Base-by-base conservation (phyloP, 345 rosid species). In the Syzygium oleosum region DNA sequence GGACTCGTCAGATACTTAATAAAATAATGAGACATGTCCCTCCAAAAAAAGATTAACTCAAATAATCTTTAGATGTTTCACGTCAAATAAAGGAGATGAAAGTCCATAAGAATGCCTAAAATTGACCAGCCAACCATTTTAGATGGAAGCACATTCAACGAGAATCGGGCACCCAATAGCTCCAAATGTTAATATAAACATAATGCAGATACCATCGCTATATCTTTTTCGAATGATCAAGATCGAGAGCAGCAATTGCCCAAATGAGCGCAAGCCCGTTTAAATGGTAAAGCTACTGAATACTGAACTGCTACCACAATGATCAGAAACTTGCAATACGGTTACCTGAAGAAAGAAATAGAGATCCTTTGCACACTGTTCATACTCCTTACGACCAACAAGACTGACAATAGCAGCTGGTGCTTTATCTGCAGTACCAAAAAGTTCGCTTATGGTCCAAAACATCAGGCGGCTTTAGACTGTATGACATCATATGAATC, bases 331-430 rank as follows among this genome's bases (percentile, higher is more conserved):
- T 34, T 38, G 83, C 83, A 38, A 38, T 34, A 68, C 25, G n/a
- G 21, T 51, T 93, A 96, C 99, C 98, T 98, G 99, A 89, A 98
- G 93, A 90, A 98, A 96, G 92, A 94, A 95, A 91, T 98, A 98
- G 85, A 98, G 94, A 89, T 98, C 99, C 92, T 93, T 95, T 0
- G 96, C 98, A 87, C 95, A 94, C 90, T 97, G 98, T 91, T 95
- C 96, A 84, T 98, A 98, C 91, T 98, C 99, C 92, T 91, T 98
- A 43, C 95, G 95, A 84, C 99, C 99, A 61, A 98, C 96, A 85
- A 98, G 96, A 52, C 98, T 88, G 34, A 95, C 97, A 85, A 98
- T 89, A 23, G 97, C 87, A 34, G 96, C 93, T 3, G 99, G 99
- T 61, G 99, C 98, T 84, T 93, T 97, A 80, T 96, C 99, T 98